These are phyloP conservation scores for Didymosphaeria variabile DNA, from an alignment of 2,329 filamentous ascomycete genomes.

Conservation along the genomic window DNA sequence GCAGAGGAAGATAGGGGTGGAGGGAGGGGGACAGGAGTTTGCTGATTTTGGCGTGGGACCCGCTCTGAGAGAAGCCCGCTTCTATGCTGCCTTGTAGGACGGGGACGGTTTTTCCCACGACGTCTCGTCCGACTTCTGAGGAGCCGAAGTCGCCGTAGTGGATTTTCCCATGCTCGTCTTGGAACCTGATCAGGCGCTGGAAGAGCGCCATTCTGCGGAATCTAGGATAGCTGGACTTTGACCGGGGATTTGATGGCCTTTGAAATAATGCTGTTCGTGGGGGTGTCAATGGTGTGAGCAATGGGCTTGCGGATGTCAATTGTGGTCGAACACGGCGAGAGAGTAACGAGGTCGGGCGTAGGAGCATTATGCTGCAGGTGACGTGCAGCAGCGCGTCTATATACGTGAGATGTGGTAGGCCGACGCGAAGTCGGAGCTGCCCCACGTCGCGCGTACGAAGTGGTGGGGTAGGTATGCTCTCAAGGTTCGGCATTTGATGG, in stretches of 20 bases:
- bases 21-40: constrained; percentile 25
- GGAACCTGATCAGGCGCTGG: constrained; percentile 46
- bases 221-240: not conserved
- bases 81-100: constrained; percentile 40
- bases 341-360: not conserved
- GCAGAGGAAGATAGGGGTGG: constrained; percentile 43
- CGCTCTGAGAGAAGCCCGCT: constrained; percentile 42
- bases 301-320: not conserved
- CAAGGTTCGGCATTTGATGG: constrained; percentile 14
- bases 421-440: constrained; percentile 5
- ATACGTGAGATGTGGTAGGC: not conserved
- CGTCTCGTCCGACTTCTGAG: constrained; percentile 40
- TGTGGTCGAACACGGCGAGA: not conserved
- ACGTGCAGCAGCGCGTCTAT: not conserved
- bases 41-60: constrained; percentile 33
- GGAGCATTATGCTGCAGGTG: not conserved
- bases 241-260: not conserved
- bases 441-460: constrained; percentile 8
- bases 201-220: constrained; percentile 34
- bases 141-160: constrained; percentile 44
- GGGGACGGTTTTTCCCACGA: constrained; percentile 41
- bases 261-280: not conserved
- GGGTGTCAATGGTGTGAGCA: not conserved
- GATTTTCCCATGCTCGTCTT: constrained; percentile 38
- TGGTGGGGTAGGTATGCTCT: constrained; percentile 14